Evolutionary conservation across 1,139 yeast species (phyloP), one percentile per base, ranked within the genome.

Genomic region (Chernovozyma aurita): DNA sequence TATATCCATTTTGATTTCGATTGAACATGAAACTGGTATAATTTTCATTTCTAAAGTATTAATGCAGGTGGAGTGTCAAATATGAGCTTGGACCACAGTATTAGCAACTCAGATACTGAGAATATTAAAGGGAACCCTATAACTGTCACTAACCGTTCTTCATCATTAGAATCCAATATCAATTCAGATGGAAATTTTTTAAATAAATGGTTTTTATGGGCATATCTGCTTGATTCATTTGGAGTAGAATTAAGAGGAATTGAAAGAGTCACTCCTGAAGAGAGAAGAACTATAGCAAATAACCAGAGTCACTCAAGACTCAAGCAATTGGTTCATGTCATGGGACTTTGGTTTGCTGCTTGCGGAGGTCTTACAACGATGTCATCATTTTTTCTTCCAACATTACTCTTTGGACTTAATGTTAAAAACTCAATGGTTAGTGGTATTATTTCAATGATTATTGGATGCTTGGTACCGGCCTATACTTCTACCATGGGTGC

Each of bases 401-500:
- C 66, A 0, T 43, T 64, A 25, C 32, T 57, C 13, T 64, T 47
- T 42, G 62, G 59, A 1, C 50, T 64, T 18, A 55, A 59, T 33
- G 36, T 60, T 25, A 50, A 47, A 33, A 56, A 63, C 41, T 42
- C 66, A 3, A 42, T 65, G 38, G 48, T 58, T 11, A 53, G 65
- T 34, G 69, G 70, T 0, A 39, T 65, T 13, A 41, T 61, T 2
- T 54, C 61, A 0, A 50, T 57, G 52, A 46, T 53, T 30, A 35
- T 65, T n/a, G 70, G 71, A 3, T 62, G 70, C 39, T 42, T 59
- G 17, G 62, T 64, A 4, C 66, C 70, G 0, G 70, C 70, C 3
- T 65, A 63, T 41, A 60, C 66, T 35, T 55, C 70, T 3, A 53
- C 59, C 4, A 61, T 63, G 69, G 71, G 71, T 1, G 63, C 70